Percentiles rank a stretch among this genome's conserved stretches.
Evolutionary conservation across 1,284 basidiomycete species (phyloP).

Genomic region (Ceratobasidium sp.): DNA sequence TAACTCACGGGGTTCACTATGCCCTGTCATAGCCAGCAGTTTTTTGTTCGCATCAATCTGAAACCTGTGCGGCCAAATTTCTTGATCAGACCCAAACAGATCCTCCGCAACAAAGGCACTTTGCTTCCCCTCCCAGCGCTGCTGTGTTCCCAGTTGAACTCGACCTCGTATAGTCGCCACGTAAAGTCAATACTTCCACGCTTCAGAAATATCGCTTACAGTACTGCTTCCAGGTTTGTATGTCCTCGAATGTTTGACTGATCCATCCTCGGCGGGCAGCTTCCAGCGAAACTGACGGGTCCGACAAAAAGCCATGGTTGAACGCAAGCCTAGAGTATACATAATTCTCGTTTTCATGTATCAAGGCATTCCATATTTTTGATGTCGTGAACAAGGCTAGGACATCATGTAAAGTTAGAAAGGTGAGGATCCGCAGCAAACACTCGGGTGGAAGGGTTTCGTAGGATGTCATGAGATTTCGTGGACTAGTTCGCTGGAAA

Average conservation of each 20-base stretch:
- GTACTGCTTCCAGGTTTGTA: conserved; percentile 14
- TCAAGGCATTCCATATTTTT: background rate
- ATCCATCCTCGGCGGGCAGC: conserved; percentile 19
- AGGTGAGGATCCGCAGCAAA: background rate
- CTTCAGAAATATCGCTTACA: background rate
- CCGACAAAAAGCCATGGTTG: conserved; percentile 7
- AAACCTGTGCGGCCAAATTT: conserved; percentile 16
- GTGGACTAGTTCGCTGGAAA: background rate
- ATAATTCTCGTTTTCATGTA: background rate
- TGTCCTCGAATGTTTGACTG: background rate
- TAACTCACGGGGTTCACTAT: background rate
- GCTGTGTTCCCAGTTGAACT: background rate
- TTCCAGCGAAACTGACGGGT: conserved; percentile 9
- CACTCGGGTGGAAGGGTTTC: conserved; percentile 19
- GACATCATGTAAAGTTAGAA: conserved; percentile 10
- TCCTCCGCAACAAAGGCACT: conserved; percentile 5
- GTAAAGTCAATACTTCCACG: background rate
- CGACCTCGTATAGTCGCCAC: background rate
- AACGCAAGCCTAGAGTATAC: conserved; percentile 6
- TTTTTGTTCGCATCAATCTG: conserved; percentile 27
- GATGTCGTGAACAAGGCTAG: conserved; percentile 13
- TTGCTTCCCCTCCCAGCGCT: conserved; percentile 26
- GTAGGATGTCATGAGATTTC: background rate
- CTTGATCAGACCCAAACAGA: conserved; percentile 11
- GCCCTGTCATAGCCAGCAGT: conserved; percentile 28